A percentile compares a stretch with the other conserved stretches of the same genome.
These are phyloP conservation scores for Aspergillus sclerotiicarbonarius DNA, from an alignment of 495 filamentous ascomycete genomes.

Conservation along the genomic window DNA sequence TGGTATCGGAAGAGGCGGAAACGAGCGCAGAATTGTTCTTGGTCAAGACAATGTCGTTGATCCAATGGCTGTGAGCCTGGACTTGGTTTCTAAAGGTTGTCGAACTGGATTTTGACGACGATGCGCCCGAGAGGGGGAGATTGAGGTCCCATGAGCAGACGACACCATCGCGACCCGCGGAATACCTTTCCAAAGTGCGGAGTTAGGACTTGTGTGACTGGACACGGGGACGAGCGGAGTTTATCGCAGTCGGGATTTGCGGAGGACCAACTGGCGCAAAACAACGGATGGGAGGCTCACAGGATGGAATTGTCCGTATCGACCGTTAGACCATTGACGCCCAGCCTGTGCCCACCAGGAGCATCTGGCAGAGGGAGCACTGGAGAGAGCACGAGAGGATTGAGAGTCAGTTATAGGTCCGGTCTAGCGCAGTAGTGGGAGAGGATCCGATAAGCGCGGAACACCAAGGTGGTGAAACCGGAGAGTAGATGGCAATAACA, in stretches of 20 bases:
- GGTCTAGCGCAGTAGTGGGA: background rate
- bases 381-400: slow-evolving; percentile 32
- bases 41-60: slow-evolving; percentile 91
- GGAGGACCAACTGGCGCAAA: slow-evolving; percentile 1
- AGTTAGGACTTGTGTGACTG: slow-evolving; percentile 24
- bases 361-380: slow-evolving; percentile 93
- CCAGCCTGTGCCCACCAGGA: slow-evolving; percentile 84
- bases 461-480: slow-evolving; percentile 62
- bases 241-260: background rate
- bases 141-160: slow-evolving; percentile 94
- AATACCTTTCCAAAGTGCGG: slow-evolving; percentile 62
- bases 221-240: slow-evolving; percentile 9
- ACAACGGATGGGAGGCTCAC: slow-evolving; percentile 49
- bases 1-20: slow-evolving; percentile 92
- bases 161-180: slow-evolving; percentile 90
- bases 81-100: slow-evolving; percentile 84
- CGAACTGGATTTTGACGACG: slow-evolving; percentile 31
- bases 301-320: slow-evolving; percentile 82
- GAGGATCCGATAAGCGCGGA: background rate
- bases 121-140: slow-evolving; percentile 38
- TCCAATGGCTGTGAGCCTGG: slow-evolving; percentile 98
- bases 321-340: slow-evolving; percentile 89
- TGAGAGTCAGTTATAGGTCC: slow-evolving; percentile 14
- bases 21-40: slow-evolving; percentile 80
- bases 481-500: slow-evolving; percentile 8